Base-by-base conservation (phyloP, 768 basidiomycete genomes). In the Kwoniella sp. region DNA sequence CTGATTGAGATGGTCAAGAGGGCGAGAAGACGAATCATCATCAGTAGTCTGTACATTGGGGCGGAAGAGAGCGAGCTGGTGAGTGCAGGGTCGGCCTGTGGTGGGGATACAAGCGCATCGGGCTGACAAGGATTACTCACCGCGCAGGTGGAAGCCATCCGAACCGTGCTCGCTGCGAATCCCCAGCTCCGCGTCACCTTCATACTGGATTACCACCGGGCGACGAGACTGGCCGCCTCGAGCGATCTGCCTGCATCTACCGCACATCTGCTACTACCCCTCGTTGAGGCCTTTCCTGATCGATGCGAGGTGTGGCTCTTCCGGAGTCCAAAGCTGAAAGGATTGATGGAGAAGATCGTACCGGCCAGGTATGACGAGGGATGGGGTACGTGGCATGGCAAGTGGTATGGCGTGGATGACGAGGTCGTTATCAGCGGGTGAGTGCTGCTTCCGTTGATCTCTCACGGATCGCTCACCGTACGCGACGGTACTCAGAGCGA, bases 301-400 rank as follows among this genome's bases (percentile, higher is more conserved):
- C 81, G 87, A 38, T 83, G 89, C 8, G 83, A 83, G 53, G 78
- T 93, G 8, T 83, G 83, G 31, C 79, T 98, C 58, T 99, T 90
- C 63, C 82, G 88, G 40, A 90, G 88, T 65, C 93, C 95, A 0
- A 87, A 83, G 45, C 79, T 96, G 25, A 79, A 83, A 15, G 86
- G 88, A 0, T 52, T 88, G 23, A 78, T 88, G 71, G 82, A 87
- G 26, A 80, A 79, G 49, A 55, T 93, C 25, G 84, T 96, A 6
- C 95, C 95, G 6, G 85, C 87, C 20, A 80, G 95, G 47, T 95
- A 89, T 75, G 93, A 99, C 63, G 95, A 99, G 76, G 95, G 92
- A 1, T 98, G 91, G 88, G 93, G 92, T 0, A 89, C 92, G 1
- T 96, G 92, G 92, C 95, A 98, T 71, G 86, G 89, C 3, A 99